Percentiles rank a stretch among this genome's conserved stretches.
Conservation (phyloP, 2,329 filamentous ascomycete species). For the Aspergillus sp. region DNA sequence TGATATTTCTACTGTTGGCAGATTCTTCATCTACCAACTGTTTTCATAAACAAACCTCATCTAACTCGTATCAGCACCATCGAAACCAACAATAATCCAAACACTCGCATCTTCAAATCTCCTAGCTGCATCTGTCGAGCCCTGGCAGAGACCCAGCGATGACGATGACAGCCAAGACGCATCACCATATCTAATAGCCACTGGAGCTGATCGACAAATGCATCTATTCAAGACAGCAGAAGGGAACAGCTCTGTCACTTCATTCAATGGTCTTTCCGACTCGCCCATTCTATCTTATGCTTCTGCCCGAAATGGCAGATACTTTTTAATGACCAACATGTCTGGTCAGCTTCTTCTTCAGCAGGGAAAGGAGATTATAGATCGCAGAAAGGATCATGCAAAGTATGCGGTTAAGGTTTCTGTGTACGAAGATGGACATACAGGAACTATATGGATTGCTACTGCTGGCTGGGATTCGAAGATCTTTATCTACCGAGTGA, state of each 20-base stretch:
- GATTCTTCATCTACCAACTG: not conserved
- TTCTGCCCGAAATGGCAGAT: slow-evolving; percentile 35
- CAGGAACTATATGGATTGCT: slow-evolving; percentile 39
- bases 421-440: slow-evolving; percentile 27
- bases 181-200: slow-evolving; percentile 35
- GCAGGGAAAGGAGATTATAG: slow-evolving; percentile 38
- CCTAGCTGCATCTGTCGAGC: slow-evolving; percentile 45
- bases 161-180: slow-evolving; percentile 4
- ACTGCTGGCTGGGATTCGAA: slow-evolving; percentile 60
- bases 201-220: slow-evolving; percentile 45
- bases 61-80: slow-evolving; percentile 37
- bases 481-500: slow-evolving; percentile 46
- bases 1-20: not conserved
- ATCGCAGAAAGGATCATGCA: slow-evolving; percentile 51
- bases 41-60: too few relatives aligned
- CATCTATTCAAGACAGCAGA: slow-evolving; percentile 37
- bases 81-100: slow-evolving; percentile 35
- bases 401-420: slow-evolving; percentile 56
- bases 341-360: slow-evolving; percentile 53
- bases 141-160: slow-evolving; percentile 20
- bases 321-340: slow-evolving; percentile 54
- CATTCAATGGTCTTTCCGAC: slow-evolving; percentile 24
- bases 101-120: slow-evolving; percentile 50
- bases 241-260: slow-evolving; percentile 15
- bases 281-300: slow-evolving; percentile 51